phyloP scores from a whole-genome alignment of 371 early-diverging fungal species.

The Massospora cicadina region DNA sequence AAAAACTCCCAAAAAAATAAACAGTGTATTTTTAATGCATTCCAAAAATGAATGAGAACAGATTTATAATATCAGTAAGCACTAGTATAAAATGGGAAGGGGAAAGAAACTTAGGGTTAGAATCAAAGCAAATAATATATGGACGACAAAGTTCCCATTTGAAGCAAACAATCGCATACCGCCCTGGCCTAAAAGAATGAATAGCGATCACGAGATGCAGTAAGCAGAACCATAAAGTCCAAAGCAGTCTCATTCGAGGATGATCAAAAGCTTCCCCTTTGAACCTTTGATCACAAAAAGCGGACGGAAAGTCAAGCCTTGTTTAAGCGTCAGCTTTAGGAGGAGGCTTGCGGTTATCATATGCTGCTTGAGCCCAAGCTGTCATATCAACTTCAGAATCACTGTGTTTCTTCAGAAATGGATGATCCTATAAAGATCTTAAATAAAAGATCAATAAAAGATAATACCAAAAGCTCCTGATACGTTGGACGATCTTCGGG shows the following conservation, averaged over 20 bases:
- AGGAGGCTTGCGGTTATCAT: constrained; percentile 16
- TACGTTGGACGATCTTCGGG: constrained; percentile 51
- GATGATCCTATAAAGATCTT: constrained; percentile 27
- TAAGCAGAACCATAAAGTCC: neutral
- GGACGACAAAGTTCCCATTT: neutral
- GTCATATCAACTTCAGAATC: constrained; percentile 36
- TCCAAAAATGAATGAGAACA: neutral
- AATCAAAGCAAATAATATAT: neutral
- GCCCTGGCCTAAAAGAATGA: neutral
- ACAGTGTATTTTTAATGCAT: neutral
- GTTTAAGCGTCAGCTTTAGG: neutral
- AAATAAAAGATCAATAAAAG: neutral
- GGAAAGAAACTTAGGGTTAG: neutral
- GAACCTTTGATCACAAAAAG: neutral
- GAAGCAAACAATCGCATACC: neutral
- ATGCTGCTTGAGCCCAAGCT: constrained; percentile 41
- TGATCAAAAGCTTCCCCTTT: neutral
- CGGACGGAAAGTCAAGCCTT: neutral
- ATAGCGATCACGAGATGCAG: neutral
- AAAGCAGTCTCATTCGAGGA: neutral
- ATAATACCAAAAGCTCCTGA: constrained; percentile 31
- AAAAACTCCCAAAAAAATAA: too few species aligned
- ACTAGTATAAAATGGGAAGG: neutral
- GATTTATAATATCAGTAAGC: neutral
- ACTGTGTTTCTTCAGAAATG: constrained; percentile 44